These are phyloP conservation scores for Terfezia boudieri DNA, from an alignment of 495 filamentous ascomycete species.

Conservation along the genomic window DNA sequence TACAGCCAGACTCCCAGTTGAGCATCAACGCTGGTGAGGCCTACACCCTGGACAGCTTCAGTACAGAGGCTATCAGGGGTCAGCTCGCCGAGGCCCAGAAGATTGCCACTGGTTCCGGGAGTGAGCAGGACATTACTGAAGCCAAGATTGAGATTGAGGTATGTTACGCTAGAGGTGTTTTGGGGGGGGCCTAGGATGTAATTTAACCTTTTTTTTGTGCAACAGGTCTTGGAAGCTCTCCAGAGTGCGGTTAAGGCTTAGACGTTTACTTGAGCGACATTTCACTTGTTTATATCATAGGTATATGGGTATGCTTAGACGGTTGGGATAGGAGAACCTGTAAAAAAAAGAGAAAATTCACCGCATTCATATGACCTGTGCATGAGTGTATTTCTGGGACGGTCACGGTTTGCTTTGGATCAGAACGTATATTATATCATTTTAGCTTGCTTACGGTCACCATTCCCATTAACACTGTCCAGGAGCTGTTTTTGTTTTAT, in stretches of 20 bases:
- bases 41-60: slow-evolving; percentile 87
- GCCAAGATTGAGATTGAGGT: slow-evolving; percentile 98
- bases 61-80: slow-evolving; percentile 51
- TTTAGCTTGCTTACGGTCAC: no score
- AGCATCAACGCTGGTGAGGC: slow-evolving; percentile 98
- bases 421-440: no score
- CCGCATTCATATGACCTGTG: no score
- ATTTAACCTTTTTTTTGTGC: slow-evolving; percentile 2
- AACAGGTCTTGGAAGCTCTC: slow-evolving; percentile 48
- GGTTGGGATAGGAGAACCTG: not conserved
- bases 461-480: no score
- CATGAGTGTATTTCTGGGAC: no score
- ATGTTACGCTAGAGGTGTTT: slow-evolving; percentile 12
- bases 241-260: slow-evolving; percentile 50
- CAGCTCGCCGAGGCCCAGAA: slow-evolving; percentile 89
- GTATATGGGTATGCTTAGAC: not conserved
- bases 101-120: slow-evolving; percentile 71
- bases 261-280: not conserved
- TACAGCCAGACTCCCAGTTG: slow-evolving; percentile 82
- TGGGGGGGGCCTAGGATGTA: not conserved
- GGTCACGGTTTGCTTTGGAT: no score
- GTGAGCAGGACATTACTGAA: slow-evolving; percentile 94
- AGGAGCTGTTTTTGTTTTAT: no score
- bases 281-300: not conserved
- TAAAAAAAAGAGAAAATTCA: no score